Evolutionary conservation across 2,329 filamentous ascomycete genomes (phyloP).

Genomic region (Monascus ruber): DNA sequence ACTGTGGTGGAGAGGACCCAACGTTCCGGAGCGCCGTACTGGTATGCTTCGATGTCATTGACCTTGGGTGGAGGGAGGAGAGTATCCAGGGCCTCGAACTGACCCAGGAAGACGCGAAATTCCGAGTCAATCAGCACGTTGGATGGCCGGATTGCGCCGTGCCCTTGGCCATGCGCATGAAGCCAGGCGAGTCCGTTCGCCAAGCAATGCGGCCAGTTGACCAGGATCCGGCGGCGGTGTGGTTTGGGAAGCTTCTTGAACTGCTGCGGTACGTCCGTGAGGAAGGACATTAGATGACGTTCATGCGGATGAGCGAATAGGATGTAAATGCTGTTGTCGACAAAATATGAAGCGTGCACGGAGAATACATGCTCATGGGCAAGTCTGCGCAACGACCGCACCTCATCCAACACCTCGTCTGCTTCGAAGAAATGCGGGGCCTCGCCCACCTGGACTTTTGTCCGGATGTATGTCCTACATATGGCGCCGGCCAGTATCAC

Average conservation of each 20-base stretch:
- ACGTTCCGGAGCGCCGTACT: slow-evolving; percentile 48
- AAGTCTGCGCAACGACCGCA: slow-evolving; percentile 26
- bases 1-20: slow-evolving; percentile 30
- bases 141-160: slow-evolving; percentile 48
- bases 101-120: slow-evolving; percentile 46
- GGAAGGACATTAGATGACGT: slow-evolving; percentile 30
- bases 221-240: slow-evolving; percentile 28
- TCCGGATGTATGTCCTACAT: slow-evolving; percentile 26
- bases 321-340: slow-evolving; percentile 31
- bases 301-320: slow-evolving; percentile 33
- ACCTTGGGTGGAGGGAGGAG: slow-evolving; percentile 43
- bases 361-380: slow-evolving; percentile 35
- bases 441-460: slow-evolving; percentile 26
- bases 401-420: slow-evolving; percentile 29
- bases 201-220: slow-evolving; percentile 40
- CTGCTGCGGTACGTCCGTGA: slow-evolving; percentile 29
- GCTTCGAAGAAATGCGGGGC: slow-evolving; percentile 28
- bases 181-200: slow-evolving; percentile 45
- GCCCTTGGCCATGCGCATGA: slow-evolving; percentile 43
- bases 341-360: slow-evolving; percentile 34
- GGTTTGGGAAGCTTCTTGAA: slow-evolving; percentile 34
- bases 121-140: slow-evolving; percentile 48
- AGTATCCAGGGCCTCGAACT: slow-evolving; percentile 45
- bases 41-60: slow-evolving; percentile 46
- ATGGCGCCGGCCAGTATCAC: slow-evolving; percentile 27